Percentiles rank a stretch among this genome's conserved stretches.
Evolutionary conservation across 2,329 filamentous ascomycete genomes (phyloP).

Genomic region (Penicillium olsonii): DNA sequence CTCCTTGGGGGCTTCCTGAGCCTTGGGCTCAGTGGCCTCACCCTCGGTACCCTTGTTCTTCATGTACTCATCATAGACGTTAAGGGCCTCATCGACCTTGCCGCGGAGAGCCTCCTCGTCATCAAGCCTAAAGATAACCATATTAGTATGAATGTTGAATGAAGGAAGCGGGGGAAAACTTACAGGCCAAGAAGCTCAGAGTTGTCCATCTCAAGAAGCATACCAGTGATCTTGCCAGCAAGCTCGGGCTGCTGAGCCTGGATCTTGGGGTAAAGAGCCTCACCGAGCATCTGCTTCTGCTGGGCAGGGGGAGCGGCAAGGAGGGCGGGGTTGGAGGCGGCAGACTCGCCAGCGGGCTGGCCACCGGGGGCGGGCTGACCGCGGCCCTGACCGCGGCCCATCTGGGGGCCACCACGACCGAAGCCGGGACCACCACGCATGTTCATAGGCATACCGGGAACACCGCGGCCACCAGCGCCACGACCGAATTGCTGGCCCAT

Average conservation of each 20-base stretch:
- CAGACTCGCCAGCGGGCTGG: conserved; percentile 39
- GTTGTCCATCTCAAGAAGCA: conserved; percentile 99
- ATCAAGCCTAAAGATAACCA: conserved; percentile 66
- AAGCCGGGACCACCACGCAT: conserved; percentile 51
- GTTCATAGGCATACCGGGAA: conserved; percentile 69
- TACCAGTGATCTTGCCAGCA: conserved; percentile 98
- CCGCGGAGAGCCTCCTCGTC: conserved; percentile 84
- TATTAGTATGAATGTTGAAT: conserved; percentile 16
- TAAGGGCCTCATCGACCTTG: conserved; percentile 97
- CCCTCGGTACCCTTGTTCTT: conserved; percentile 69
- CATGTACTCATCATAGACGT: conserved; percentile 97
- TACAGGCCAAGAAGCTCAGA: conserved; percentile 90
- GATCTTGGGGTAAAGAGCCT: conserved; percentile 98
- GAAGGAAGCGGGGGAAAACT: conserved; percentile 50
- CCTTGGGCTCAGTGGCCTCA: conserved; percentile 48
- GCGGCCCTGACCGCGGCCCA: conserved; percentile 45
- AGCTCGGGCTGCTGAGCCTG: conserved; percentile 90
- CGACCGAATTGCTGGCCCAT: conserved; percentile 74
- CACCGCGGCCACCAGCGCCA: conserved; percentile 69
- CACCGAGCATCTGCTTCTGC: conserved; percentile 98
- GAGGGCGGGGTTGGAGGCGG: conserved; percentile 49
- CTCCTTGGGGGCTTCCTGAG: conserved; percentile 48
- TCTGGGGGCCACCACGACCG: conserved; percentile 47
- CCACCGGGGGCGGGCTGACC: conserved; percentile 42
- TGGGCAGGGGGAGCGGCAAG: conserved; percentile 63